Base-by-base conservation (phyloP, 1,284 basidiomycete species). In the Pyrrhoderma noxium region DNA sequence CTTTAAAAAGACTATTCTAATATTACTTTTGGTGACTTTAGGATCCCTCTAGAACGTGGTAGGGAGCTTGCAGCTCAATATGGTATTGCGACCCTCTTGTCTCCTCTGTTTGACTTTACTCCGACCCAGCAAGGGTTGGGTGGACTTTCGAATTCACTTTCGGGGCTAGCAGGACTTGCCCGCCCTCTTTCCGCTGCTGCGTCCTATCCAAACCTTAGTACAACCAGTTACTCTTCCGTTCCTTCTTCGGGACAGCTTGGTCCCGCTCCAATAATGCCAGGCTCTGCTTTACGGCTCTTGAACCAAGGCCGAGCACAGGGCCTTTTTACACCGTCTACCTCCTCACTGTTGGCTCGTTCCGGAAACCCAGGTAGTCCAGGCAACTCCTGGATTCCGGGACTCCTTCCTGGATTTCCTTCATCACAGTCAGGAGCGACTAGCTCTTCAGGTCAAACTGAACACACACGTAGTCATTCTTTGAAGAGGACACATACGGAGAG, bases 41-140 rank as follows among this genome's bases (percentile, higher is more conserved):
- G 91, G 93, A 93, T 97, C 59, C 93, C 93, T 2, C 82, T 95
- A 40, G 88, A 93, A 59, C 78, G 90, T 53, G 93, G 92, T 27
- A 81, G 87, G 54, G 90, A 93, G 58, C 82, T 98, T 39, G 92
- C 94, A 8, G 68, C 80, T n/a, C 89, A 92, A 62, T 94, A 89
- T 68, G 90, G 89, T 49, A 92, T 96, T 31, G 82, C 85, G 16
- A 80, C 85, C 44, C 75, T 93, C 48, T 77, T 98, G 49, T 76
- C 83, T 0, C 91, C 93, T 2, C 75, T 98, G 55, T 94, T 97
- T 65, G 93, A 96, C 66, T 94, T 93, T 64, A 80, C 85, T 16
- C 91, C 92, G 2, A 83, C 75, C 53, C 79, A 82, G n/a, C 77
- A 75, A 61, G 75, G 81, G 9, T 69, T 86, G 45, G 68, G 75